Evolutionary conservation across 2,329 filamentous ascomycete genomes (phyloP).

Genomic region (Cercospora janseana): DNA sequence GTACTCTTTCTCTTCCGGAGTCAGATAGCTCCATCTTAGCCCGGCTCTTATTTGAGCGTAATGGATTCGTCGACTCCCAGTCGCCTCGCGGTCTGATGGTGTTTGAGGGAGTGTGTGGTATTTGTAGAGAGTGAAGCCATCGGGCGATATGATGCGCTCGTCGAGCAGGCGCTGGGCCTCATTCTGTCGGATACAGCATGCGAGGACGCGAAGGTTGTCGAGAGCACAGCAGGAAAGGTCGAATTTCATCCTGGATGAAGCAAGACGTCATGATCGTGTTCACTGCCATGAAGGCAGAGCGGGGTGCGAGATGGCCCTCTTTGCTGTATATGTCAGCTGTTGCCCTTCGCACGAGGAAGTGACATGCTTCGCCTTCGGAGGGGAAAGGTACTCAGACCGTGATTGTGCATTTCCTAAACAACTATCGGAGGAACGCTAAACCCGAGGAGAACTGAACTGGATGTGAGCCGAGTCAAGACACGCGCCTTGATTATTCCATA

Average conservation of each 20-base stretch:
- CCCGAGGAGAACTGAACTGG: conserved; percentile 8
- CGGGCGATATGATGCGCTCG: not conserved
- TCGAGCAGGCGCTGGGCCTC: not conserved
- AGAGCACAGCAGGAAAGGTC: not conserved
- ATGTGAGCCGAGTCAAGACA: conserved; percentile 7
- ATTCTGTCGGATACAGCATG: not conserved
- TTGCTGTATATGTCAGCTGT: not conserved
- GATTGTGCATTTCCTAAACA: not conserved
- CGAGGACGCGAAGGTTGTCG: not conserved
- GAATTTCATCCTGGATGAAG: not conserved
- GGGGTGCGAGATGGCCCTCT: not conserved
- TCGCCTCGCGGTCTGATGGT: not conserved
- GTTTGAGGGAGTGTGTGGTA: conserved; percentile 10
- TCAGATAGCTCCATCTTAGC: conserved; percentile 7
- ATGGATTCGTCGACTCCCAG: conserved; percentile 1
- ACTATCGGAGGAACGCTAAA: conserved; percentile 10
- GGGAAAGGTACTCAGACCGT: not conserved
- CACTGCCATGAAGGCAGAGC: not conserved
- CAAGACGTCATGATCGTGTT: too few relatives aligned
- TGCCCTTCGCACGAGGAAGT: not conserved
- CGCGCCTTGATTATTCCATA: conserved; percentile 1
- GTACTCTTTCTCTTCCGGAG: conserved; percentile 4
- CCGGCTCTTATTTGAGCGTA: conserved; percentile 9
- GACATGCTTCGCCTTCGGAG: not conserved
- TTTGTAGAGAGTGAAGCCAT: conserved; percentile 12